A percentile compares a stretch with the other conserved stretches of the same genome.
Evolutionary conservation across 345 rosid genomes (phyloP).

Genomic region (Eucalyptus rudis): DNA sequence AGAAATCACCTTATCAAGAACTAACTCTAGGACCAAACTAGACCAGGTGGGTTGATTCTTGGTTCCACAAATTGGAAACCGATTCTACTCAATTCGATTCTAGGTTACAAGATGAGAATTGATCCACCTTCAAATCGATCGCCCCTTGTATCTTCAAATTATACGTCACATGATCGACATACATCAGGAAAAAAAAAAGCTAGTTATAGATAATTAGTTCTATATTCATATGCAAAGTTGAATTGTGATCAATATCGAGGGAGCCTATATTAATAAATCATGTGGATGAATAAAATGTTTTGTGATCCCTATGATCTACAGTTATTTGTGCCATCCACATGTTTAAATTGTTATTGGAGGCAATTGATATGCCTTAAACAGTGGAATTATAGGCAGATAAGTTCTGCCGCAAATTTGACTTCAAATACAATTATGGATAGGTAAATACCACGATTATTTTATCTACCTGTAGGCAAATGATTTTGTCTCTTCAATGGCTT

Average conservation of each 20-base stretch:
- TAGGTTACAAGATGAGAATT: not conserved
- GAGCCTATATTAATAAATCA: not conserved
- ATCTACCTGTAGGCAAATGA: not conserved
- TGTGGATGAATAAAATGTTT: not conserved
- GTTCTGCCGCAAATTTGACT: not conserved
- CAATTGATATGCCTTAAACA: not conserved
- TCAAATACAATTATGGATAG: not conserved
- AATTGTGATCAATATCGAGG: not conserved
- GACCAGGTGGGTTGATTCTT: not conserved
- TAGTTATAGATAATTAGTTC: not conserved
- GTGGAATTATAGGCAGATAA: not conserved
- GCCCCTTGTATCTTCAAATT: not conserved
- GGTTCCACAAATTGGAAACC: not conserved
- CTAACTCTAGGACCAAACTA: not conserved
- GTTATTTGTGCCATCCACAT: not conserved
- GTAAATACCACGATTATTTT: not conserved
- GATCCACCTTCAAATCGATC: not conserved
- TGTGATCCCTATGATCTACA: not conserved
- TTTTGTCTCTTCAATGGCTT: not conserved
- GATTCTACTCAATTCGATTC: not conserved
- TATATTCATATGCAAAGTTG: not conserved
- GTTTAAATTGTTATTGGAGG: not conserved
- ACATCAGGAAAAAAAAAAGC: not conserved
- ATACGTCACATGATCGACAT: rapidly evolving
- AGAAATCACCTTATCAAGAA: too few relatives aligned